Evolutionary conservation across 192 early-diverging fungal genomes (phyloP).

Genomic region (Backusella luteola): DNA sequence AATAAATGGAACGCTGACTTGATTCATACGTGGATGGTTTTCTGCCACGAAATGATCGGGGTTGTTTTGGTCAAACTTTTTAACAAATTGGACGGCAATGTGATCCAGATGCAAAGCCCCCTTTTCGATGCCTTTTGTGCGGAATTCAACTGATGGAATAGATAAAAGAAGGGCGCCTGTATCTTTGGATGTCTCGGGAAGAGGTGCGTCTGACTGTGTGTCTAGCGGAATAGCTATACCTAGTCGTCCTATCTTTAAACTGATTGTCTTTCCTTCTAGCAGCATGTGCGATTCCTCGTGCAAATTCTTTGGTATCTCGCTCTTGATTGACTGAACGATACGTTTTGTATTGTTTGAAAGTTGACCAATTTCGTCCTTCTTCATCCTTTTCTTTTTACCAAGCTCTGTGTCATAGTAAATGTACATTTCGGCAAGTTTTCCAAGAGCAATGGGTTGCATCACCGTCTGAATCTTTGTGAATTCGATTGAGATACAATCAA

Average conservation of each 20-base stretch:
- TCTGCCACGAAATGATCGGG: constrained; percentile 54
- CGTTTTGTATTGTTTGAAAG: constrained; percentile 64
- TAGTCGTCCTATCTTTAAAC: constrained; percentile 52
- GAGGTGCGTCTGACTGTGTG: neutral
- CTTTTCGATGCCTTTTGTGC: constrained; percentile 57
- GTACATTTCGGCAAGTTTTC: constrained; percentile 59
- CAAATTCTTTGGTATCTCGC: constrained; percentile 15
- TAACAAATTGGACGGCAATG: constrained; percentile 68
- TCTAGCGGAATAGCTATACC: constrained; percentile 63
- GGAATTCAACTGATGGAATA: constrained; percentile 53
- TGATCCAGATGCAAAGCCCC: constrained; percentile 54
- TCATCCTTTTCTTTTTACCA: constrained; percentile 52
- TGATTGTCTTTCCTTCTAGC: constrained; percentile 51
- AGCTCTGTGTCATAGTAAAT: constrained; percentile 69
- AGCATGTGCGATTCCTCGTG: constrained; percentile 54
- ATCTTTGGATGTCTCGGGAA: neutral
- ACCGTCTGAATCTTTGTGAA: constrained; percentile 66
- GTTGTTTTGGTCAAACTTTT: constrained; percentile 57
- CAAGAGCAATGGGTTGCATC: constrained; percentile 70
- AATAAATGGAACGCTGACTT: constrained; percentile 50
- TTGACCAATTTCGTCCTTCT: constrained; percentile 54
- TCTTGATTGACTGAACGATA: constrained; percentile 62
- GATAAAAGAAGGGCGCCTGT: constrained; percentile 64
- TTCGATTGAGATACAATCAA: constrained; percentile 46
- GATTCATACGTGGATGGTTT: constrained; percentile 54